phyloP scores from a whole-genome alignment of 1,284 basidiomycete genomes.

The Laetiporus sulphureus region DNA sequence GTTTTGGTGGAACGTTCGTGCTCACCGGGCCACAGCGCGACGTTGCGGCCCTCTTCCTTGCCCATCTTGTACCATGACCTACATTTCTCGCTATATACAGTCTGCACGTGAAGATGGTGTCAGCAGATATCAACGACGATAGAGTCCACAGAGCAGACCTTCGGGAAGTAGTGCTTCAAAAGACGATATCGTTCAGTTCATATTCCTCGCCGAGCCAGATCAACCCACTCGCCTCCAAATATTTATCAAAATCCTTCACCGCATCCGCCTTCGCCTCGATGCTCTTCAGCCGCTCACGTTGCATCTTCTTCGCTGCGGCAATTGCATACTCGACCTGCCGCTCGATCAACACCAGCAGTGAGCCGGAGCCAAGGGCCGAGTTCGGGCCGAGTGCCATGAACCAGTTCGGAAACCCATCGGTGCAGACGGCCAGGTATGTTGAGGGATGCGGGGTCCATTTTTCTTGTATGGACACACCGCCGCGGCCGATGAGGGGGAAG shows the following conservation, averaged over 20 bases:
- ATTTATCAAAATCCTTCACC: slow-evolving; percentile 53
- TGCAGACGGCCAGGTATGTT: slow-evolving; percentile 48
- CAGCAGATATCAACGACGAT: too few species aligned
- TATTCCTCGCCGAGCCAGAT: too few species aligned
- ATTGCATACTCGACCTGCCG: slow-evolving; percentile 49
- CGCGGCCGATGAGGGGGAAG: slow-evolving; percentile 46
- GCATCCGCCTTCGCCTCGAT: slow-evolving; percentile 52
- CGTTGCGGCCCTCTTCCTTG: slow-evolving; percentile 48
- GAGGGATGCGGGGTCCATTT: slow-evolving; percentile 46
- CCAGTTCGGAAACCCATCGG: slow-evolving; percentile 58
- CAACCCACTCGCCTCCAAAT: slow-evolving; percentile 32
- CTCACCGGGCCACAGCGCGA: slow-evolving; percentile 54
- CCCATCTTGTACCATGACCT: slow-evolving; percentile 70
- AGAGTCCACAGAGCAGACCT: slow-evolving; percentile 29
- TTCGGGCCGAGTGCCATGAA: slow-evolving; percentile 54
- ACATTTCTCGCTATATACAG: slow-evolving; percentile 51
- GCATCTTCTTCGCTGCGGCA: slow-evolving; percentile 47
- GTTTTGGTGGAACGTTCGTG: too few species aligned
- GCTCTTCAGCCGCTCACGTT: slow-evolving; percentile 52
- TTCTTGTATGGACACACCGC: slow-evolving; percentile 39
- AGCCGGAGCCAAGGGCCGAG: slow-evolving; percentile 43
- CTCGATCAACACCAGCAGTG: slow-evolving; percentile 47
- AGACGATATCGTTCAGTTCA: too few species aligned
- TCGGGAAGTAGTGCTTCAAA: slow-evolving; percentile 39
- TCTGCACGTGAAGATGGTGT: slow-evolving; percentile 56